phyloP scores from a whole-genome alignment of 2,329 filamentous ascomycete species.

The Davidsoniella neocaledoniae region DNA sequence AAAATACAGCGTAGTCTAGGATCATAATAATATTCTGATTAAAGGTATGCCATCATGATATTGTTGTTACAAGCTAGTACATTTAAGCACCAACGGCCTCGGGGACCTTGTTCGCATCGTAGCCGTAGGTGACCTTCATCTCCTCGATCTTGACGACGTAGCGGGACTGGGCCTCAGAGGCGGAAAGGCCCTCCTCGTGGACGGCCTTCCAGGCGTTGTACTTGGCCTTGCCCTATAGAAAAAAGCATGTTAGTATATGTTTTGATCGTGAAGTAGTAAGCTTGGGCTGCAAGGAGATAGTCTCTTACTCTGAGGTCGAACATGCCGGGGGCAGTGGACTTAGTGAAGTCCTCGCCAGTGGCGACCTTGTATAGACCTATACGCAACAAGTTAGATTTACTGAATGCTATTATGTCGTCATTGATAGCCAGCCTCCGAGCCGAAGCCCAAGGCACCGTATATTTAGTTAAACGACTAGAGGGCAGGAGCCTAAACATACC shows the following conservation, averaged over 20 bases:
- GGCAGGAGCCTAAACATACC: constrained; percentile 23
- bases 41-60: too few species aligned
- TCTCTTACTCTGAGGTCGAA: constrained; percentile 49
- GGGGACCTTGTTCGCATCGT: constrained; percentile 45
- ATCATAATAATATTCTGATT: too few species aligned
- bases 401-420: neutral
- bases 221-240: constrained; percentile 58
- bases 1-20: too few species aligned
- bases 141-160: constrained; percentile 60
- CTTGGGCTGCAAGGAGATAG: too few species aligned
- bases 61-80: too few species aligned
- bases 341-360: constrained; percentile 37
- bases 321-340: constrained; percentile 44
- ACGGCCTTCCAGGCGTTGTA: constrained; percentile 59
- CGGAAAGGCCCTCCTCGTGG: constrained; percentile 43
- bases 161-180: constrained; percentile 53
- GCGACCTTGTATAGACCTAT: constrained; percentile 42
- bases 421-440: neutral
- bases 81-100: constrained; percentile 32
- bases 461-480: neutral
- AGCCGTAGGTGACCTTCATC: constrained; percentile 54
- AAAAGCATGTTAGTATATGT: constrained; percentile 1
- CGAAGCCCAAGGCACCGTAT: neutral
- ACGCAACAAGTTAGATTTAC: neutral
- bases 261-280: neutral